These are phyloP conservation scores for Brachypodium distachyon DNA, from an alignment of 202 grass and related monocot species.

Conservation along the genomic window DNA sequence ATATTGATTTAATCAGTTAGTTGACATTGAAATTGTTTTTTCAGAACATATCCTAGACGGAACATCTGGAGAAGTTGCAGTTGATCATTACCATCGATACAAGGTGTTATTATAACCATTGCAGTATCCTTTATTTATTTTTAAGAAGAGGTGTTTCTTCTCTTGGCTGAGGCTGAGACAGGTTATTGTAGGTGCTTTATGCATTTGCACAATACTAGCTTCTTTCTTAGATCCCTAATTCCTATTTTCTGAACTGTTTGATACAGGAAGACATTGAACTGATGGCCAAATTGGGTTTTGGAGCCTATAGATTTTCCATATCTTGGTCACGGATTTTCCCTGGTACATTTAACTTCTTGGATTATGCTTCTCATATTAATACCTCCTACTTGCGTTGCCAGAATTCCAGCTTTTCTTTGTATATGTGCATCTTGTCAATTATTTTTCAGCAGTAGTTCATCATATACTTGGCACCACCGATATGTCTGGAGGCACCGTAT, in stretches of 20 bases:
- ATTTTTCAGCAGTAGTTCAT: neutral
- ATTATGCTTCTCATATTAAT: conserved; percentile 7
- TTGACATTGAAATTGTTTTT: conserved; percentile 12
- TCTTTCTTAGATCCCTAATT: neutral
- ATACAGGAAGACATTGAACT: conserved; percentile 95
- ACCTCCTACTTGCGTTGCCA: neutral
- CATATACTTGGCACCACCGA: too few relatives aligned
- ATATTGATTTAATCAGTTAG: conserved; percentile 6
- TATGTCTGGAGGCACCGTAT: too few relatives aligned
- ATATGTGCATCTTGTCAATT: neutral
- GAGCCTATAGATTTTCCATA: conserved; percentile 96
- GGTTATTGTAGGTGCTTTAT: neutral
- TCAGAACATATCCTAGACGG: conserved; percentile 64
- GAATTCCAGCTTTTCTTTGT: neutral
- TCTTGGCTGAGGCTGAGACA: neutral
- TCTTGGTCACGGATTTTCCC: conserved; percentile 95
- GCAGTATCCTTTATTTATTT: neutral
- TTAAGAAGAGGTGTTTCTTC: neutral
- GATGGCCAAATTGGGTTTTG: conserved; percentile 79
- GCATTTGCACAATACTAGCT: neutral
- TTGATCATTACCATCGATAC: conserved; percentile 96
- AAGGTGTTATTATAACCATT: conserved; percentile 43
- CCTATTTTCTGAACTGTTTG: conserved; percentile 15
- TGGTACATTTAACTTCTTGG: conserved; percentile 42
- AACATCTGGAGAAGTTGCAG: conserved; percentile 72